Conservation (phyloP, 495 filamentous ascomycete species). For the Talaromyces wortmannii region DNA sequence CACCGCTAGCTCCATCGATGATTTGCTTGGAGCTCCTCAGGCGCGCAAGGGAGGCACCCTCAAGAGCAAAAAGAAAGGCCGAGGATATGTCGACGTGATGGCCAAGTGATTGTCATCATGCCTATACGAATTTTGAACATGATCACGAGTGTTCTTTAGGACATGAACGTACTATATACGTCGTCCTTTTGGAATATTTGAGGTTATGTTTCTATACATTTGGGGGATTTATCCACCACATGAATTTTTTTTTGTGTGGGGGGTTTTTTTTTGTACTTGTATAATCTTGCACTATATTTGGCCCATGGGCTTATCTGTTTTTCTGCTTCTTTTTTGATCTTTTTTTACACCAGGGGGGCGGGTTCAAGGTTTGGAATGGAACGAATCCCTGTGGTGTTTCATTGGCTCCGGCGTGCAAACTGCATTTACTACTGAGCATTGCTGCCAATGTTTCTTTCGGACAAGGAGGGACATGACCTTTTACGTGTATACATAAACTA, state of each 20-base stretch:
- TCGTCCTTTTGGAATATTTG: no score
- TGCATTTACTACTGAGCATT: neutral
- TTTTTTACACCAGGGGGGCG: neutral
- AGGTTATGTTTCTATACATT: no score
- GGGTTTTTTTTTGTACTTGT: no score
- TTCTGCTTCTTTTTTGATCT: neutral
- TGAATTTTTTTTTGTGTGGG: no score
- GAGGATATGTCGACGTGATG: slow-evolving; percentile 92
- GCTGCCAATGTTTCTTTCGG: neutral
- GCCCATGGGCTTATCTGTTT: no score
- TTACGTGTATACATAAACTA: neutral
- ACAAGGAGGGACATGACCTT: neutral
- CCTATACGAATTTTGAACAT: neutral
- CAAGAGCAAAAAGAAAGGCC: slow-evolving; percentile 74
- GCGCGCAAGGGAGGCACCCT: slow-evolving; percentile 58
- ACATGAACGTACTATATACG: no score
- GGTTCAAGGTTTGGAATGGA: neutral
- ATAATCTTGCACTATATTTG: no score
- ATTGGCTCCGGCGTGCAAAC: neutral
- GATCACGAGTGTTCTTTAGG: neutral
- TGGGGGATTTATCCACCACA: no score
- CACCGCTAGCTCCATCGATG: slow-evolving; percentile 78
- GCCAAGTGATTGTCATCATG: slow-evolving; percentile 29
- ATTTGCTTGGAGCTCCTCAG: slow-evolving; percentile 65
- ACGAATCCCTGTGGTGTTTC: neutral